Evolutionary conservation across 208 protist genomes (phyloP).

Genomic region (Wallacemonas sp.): DNA sequence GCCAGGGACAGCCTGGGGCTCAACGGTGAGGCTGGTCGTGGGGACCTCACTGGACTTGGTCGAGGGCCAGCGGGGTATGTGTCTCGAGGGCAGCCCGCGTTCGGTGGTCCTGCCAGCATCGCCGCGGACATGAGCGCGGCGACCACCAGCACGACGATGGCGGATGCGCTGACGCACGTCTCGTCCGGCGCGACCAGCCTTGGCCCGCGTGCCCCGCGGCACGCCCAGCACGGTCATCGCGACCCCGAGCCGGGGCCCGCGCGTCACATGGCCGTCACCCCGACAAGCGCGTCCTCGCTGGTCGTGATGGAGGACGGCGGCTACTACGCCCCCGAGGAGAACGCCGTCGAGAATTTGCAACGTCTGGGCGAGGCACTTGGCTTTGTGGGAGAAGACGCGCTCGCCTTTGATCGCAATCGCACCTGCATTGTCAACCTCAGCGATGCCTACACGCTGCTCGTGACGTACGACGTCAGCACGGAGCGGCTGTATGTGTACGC

Average conservation of each 20-base stretch:
- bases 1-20: too few relatives aligned
- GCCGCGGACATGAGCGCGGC: not conserved
- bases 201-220: not conserved
- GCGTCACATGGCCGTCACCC: too few relatives aligned
- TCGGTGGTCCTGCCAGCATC: too few relatives aligned
- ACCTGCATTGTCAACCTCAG: slow-evolving; percentile 75
- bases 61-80: too few relatives aligned
- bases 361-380: slow-evolving; percentile 67
- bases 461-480: slow-evolving; percentile 71
- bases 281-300: too few relatives aligned
- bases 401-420: slow-evolving; percentile 65
- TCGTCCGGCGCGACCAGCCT: slow-evolving; percentile 9
- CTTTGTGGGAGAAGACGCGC: slow-evolving; percentile 21
- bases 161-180: not conserved
- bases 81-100: too few relatives aligned
- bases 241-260: too few relatives aligned
- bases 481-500: slow-evolving; percentile 78
- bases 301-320: slow-evolving; percentile 26
- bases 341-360: slow-evolving; percentile 60
- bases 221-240: slow-evolving; percentile 1
- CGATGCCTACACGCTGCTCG: slow-evolving; percentile 60
- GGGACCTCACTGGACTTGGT: too few relatives aligned
- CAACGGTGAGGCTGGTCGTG: too few relatives aligned
- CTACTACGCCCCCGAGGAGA: slow-evolving; percentile 54
- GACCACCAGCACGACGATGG: not conserved